Evolutionary conservation across 2,329 filamentous ascomycete species (phyloP).

Genomic region (Cladosporium halotolerans): DNA sequence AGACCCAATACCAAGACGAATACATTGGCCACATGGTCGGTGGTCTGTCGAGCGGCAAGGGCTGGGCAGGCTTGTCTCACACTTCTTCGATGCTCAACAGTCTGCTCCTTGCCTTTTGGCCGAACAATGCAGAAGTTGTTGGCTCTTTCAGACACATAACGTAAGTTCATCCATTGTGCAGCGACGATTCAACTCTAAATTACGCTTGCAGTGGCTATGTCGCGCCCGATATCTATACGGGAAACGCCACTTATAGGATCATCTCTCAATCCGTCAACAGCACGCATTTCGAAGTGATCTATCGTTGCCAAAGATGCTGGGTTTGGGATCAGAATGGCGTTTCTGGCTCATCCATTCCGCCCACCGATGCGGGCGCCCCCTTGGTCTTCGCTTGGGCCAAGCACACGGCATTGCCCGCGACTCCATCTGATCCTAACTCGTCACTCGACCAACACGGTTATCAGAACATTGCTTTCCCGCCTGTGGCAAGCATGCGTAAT

Average conservation of each 20-base stretch:
- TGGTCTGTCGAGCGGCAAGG: slow-evolving; percentile 35
- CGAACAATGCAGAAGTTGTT: slow-evolving; percentile 46
- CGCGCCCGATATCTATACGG: slow-evolving; percentile 53
- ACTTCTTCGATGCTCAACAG: slow-evolving; percentile 53
- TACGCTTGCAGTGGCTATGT: slow-evolving; percentile 44
- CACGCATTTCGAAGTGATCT: slow-evolving; percentile 57
- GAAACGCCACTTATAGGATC: slow-evolving; percentile 56
- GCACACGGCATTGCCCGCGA: slow-evolving; percentile 21
- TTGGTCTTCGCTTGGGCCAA: slow-evolving; percentile 27
- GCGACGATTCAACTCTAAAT: not conserved
- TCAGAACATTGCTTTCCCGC: slow-evolving; percentile 48
- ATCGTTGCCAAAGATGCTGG: slow-evolving; percentile 52
- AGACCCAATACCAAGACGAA: slow-evolving; percentile 42
- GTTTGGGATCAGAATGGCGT: slow-evolving; percentile 38
- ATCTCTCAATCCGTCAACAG: slow-evolving; percentile 54
- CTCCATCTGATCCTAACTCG: slow-evolving; percentile 35
- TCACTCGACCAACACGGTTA: slow-evolving; percentile 48
- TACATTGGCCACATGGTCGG: slow-evolving; percentile 55
- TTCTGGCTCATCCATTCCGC: slow-evolving; percentile 33
- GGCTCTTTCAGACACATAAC: slow-evolving; percentile 54
- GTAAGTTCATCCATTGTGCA: not conserved
- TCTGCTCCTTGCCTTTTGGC: slow-evolving; percentile 54
- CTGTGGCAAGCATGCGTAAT: slow-evolving; percentile 40
- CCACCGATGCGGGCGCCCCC: slow-evolving; percentile 26
- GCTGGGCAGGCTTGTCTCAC: slow-evolving; percentile 57